These are phyloP conservation scores for Crataegus laevigata DNA, from an alignment of 306 rosid species.

Conservation along the genomic window DNA sequence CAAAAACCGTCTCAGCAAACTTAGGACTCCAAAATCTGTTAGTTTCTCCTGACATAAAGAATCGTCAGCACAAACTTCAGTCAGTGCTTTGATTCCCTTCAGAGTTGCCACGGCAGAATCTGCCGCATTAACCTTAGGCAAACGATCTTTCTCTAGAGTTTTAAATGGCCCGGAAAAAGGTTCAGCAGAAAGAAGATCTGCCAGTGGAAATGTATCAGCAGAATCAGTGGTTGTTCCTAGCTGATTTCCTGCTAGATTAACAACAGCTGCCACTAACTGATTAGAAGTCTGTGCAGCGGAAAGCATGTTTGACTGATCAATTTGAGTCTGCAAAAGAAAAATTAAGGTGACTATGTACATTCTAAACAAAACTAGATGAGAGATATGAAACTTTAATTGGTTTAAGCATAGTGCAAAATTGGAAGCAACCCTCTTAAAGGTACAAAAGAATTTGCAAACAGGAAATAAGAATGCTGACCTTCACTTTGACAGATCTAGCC, in stretches of 20 bases:
- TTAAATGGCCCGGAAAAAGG: constrained; percentile 68
- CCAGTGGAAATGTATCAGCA: constrained; percentile 54
- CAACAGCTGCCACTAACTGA: constrained; percentile 70
- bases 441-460: neutral
- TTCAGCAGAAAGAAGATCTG: constrained; percentile 72
- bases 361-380: constrained; percentile 2
- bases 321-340: constrained; percentile 63
- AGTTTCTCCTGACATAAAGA: constrained; percentile 47
- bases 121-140: constrained; percentile 74
- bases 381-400: neutral
- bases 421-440: neutral
- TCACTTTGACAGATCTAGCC: constrained; percentile 61
- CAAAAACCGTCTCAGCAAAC: constrained; percentile 77
- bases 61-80: constrained; percentile 75
- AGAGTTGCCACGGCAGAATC: constrained; percentile 89
- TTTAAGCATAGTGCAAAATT: constrained; percentile 7
- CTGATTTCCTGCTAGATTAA: constrained; percentile 69
- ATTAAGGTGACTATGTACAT: neutral
- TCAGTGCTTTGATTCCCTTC: constrained; percentile 85
- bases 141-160: constrained; percentile 50
- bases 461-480: constrained; percentile 41
- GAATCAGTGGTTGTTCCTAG: constrained; percentile 40
- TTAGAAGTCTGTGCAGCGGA: constrained; percentile 68
- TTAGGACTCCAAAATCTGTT: constrained; percentile 63
- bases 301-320: constrained; percentile 70